Conservation (phyloP, 176 grass and related monocot species). For the Phoenix roebelenii region DNA sequence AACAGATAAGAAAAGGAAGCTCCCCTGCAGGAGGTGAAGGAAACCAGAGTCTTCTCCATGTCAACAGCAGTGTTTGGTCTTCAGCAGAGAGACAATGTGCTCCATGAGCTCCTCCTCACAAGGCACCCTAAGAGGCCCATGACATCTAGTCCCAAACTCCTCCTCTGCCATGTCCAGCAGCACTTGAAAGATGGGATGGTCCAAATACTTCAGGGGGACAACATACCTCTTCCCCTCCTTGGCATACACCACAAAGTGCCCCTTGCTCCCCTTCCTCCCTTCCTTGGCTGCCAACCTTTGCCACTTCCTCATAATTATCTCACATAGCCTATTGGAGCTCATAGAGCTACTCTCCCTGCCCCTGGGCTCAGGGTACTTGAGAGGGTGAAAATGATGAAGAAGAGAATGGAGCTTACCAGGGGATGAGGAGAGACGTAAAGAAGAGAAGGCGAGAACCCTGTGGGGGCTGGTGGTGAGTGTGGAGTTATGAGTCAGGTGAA, state of each 20-base stretch:
- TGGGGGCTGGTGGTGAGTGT: too few relatives aligned
- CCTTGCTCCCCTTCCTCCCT: conserved; percentile 1
- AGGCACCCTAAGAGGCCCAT: not conserved
- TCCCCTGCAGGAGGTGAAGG: too few relatives aligned
- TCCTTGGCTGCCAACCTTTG: not conserved
- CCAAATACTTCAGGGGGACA: not conserved
- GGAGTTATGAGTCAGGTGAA: too few relatives aligned
- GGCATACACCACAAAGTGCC: conserved; percentile 4
- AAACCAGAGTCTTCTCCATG: too few relatives aligned
- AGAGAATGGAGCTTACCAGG: too few relatives aligned
- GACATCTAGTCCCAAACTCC: not conserved
- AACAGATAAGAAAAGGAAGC: too few relatives aligned
- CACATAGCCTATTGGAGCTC: not conserved
- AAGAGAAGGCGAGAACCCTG: too few relatives aligned
- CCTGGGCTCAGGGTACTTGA: too few relatives aligned
- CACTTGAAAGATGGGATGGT: conserved; percentile 5
- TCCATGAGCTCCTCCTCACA: conserved; percentile 3
- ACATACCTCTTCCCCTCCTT: conserved; percentile 1
- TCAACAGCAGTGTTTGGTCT: not conserved
- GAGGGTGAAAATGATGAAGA: too few relatives aligned
- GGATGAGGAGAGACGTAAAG: too few relatives aligned
- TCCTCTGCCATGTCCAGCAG: conserved; percentile 10
- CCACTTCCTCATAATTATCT: not conserved
- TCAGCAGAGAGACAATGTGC: not conserved
- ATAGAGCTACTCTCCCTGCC: too few relatives aligned